Conservation (phyloP, 1,284 basidiomycete genomes). For the Ganoderma boninense region DNA sequence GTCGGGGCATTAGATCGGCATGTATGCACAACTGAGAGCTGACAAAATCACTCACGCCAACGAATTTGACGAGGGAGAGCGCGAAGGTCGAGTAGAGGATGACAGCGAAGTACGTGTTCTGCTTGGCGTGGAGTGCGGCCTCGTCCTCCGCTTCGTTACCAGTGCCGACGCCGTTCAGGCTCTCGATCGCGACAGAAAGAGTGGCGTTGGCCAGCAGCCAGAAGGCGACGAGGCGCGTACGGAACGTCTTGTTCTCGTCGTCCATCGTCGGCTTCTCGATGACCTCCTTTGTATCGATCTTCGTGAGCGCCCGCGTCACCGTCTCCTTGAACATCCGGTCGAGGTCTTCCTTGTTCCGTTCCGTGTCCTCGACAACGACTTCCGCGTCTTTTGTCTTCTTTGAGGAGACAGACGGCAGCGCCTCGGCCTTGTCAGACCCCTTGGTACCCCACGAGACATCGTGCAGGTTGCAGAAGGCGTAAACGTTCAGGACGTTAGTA, state of each 20-base stretch:
- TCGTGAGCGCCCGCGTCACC: conserved; percentile 91
- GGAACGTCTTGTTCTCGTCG: conserved; percentile 94
- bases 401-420: conserved; percentile 90
- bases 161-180: conserved; percentile 78
- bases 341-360: conserved; percentile 85
- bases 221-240: conserved; percentile 84
- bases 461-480: conserved; percentile 95
- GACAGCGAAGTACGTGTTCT: conserved; percentile 83
- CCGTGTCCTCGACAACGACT: conserved; percentile 85
- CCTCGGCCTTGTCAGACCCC: conserved; percentile 95
- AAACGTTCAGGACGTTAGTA: conserved; percentile 95
- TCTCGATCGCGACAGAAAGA: conserved; percentile 86
- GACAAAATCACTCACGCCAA: conserved; percentile 67
- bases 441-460: conserved; percentile 97
- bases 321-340: conserved; percentile 95
- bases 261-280: conserved; percentile 89
- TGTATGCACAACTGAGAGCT: not conserved
- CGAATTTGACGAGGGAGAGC: conserved; percentile 83
- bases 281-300: conserved; percentile 74
- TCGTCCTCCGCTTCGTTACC: conserved; percentile 53
- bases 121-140: conserved; percentile 59
- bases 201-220: conserved; percentile 90
- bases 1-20: conserved; percentile 10
- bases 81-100: conserved; percentile 93
- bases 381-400: conserved; percentile 83